Evolutionary conservation across 2,329 filamentous ascomycete species (phyloP).

Genomic region (Trichoderma koningiopsis): DNA sequence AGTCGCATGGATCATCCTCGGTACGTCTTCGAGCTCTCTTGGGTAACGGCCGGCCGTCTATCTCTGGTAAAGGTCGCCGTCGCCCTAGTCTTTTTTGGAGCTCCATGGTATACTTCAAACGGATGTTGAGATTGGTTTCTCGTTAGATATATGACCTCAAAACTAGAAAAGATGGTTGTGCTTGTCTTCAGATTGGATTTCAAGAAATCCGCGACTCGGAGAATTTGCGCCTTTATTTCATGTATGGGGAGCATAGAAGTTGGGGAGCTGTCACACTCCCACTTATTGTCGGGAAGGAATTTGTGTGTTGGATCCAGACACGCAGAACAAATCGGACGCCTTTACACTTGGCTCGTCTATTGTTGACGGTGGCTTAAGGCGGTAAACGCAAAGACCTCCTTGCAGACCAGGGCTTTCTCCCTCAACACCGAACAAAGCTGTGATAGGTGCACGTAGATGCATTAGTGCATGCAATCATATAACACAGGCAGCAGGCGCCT

Average conservation of each 20-base stretch:
- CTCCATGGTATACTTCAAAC: neutral
- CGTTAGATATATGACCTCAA: neutral
- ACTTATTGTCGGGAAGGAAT: neutral
- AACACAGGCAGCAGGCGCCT: constrained; percentile 1
- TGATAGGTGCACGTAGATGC: neutral
- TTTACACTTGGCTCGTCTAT: neutral
- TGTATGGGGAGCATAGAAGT: neutral
- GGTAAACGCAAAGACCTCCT: neutral
- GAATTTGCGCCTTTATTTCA: neutral
- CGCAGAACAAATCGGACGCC: neutral
- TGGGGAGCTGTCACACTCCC: neutral
- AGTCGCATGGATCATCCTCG: neutral
- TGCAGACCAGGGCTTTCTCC: neutral
- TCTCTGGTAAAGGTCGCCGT: neutral
- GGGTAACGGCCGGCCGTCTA: too few relatives aligned
- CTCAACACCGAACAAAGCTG: neutral
- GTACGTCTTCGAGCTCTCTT: neutral
- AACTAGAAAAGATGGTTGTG: neutral
- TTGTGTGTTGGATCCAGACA: neutral
- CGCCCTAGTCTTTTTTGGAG: neutral
- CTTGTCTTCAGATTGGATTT: neutral
- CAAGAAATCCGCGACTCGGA: neutral
- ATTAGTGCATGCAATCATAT: neutral
- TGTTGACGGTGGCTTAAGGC: neutral
- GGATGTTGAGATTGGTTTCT: neutral